phyloP scores from a whole-genome alignment of 148 eudicot species.

The Diospyros kaki region DNA sequence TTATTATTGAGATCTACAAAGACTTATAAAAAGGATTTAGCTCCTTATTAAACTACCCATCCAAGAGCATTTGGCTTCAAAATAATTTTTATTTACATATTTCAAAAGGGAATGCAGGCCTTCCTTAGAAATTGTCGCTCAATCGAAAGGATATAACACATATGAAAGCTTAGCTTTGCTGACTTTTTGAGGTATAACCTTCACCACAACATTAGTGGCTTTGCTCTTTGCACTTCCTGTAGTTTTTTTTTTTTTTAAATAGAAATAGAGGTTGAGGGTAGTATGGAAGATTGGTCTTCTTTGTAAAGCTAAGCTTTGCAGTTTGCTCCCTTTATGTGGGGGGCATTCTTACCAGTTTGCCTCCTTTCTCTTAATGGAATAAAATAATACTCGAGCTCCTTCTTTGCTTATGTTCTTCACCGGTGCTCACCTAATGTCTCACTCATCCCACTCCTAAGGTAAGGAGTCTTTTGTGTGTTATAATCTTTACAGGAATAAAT shows the following conservation, averaged over 20 bases:
- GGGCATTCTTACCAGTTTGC: no score
- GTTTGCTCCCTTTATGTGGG: no score
- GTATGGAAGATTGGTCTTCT: no score
- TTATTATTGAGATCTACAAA: no score
- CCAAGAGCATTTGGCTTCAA: conserved; percentile 2
- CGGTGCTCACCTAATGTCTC: background rate
- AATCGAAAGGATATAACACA: background rate
- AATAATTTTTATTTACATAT: background rate
- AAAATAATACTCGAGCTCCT: background rate
- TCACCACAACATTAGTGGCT: background rate
- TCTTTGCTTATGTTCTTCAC: background rate
- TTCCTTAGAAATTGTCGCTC: background rate
- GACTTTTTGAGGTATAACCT: background rate
- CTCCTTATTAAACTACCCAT: background rate
- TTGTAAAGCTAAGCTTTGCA: no score
- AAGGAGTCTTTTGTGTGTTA: background rate
- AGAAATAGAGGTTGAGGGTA: no score
- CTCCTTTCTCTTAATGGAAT: no score
- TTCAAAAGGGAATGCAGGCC: background rate
- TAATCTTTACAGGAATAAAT: background rate
- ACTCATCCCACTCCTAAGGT: conserved; percentile 1
- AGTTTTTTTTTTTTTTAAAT: no score
- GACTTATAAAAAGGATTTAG: background rate
- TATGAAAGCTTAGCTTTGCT: background rate
- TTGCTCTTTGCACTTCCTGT: background rate